Percentiles rank a stretch among this genome's conserved stretches.
These are phyloP conservation scores for Quercus rubra DNA, from an alignment of 306 rosid species.

Conservation along the genomic window DNA sequence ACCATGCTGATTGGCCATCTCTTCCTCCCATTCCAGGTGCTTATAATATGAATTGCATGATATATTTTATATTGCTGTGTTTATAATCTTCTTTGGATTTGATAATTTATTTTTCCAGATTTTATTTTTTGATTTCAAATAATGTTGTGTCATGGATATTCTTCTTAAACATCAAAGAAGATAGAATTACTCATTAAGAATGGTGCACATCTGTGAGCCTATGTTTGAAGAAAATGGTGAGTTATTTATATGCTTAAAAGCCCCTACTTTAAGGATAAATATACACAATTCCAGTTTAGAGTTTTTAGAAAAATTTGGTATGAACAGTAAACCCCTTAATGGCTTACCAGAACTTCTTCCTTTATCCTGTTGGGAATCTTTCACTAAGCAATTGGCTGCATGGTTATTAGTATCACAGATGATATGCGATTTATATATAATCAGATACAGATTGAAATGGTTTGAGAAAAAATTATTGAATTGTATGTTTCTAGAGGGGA, in stretches of 20 bases:
- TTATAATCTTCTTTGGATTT: background rate
- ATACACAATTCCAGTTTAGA: slow-evolving; percentile 7
- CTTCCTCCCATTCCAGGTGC: slow-evolving; percentile 89
- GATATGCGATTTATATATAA: too few species aligned
- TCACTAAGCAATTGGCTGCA: background rate
- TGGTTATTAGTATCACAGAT: too few species aligned
- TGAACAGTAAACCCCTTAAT: background rate
- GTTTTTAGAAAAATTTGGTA: background rate
- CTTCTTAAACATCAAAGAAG: slow-evolving; percentile 10
- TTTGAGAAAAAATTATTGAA: too few species aligned
- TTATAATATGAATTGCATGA: slow-evolving; percentile 6
- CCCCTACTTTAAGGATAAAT: background rate
- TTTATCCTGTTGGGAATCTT: background rate
- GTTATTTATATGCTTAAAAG: slow-evolving; percentile 8
- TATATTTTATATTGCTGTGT: background rate
- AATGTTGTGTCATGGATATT: slow-evolving; percentile 7
- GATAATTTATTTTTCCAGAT: background rate
- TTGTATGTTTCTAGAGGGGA: too few species aligned
- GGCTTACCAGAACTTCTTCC: background rate
- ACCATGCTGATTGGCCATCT: slow-evolving; percentile 76
- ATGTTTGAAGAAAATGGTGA: background rate
- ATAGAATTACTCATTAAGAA: slow-evolving; percentile 7
- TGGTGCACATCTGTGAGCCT: slow-evolving; percentile 6
- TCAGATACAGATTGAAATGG: too few species aligned
- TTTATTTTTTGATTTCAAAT: slow-evolving; percentile 15